Percentiles rank a stretch among this genome's conserved stretches.
phyloP scores from a whole-genome alignment of 2,329 filamentous ascomycete species.

The Biscogniauxia mediterranea region DNA sequence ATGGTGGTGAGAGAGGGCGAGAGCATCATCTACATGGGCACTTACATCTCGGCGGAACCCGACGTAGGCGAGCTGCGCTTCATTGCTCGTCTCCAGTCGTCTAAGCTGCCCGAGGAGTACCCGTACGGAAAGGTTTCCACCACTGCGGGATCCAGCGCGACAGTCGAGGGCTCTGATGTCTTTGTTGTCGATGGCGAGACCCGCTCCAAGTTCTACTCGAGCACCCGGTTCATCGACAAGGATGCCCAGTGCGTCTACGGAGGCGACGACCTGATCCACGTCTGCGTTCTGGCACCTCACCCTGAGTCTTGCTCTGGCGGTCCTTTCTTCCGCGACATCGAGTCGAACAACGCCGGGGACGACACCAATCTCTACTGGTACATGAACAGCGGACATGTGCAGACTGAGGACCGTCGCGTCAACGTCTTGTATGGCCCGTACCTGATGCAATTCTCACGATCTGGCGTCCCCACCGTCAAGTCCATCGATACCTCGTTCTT shows the following conservation, averaged over 20 bases:
- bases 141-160: conserved; percentile 48
- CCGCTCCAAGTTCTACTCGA: conserved; percentile 68
- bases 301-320: conserved; percentile 63
- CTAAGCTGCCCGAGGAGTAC: conserved; percentile 49
- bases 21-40: conserved; percentile 59
- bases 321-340: conserved; percentile 65
- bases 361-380: conserved; percentile 63
- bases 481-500: conserved; percentile 59
- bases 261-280: conserved; percentile 46
- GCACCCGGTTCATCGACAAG: conserved; percentile 68
- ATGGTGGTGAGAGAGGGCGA: conserved; percentile 61
- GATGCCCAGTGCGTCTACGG: conserved; percentile 60
- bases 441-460: conserved; percentile 58
- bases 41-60: conserved; percentile 58
- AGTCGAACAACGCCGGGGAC: conserved; percentile 60
- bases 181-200: conserved; percentile 62
- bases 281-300: conserved; percentile 58
- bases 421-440: conserved; percentile 67
- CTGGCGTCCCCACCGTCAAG: conserved; percentile 47
- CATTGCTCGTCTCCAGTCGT: conserved; percentile 58
- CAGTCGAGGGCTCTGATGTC: conserved; percentile 58
- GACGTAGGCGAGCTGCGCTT: conserved; percentile 60
- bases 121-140: conserved; percentile 55
- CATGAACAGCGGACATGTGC: conserved; percentile 65
- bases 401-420: conserved; percentile 57